phyloP scores from a whole-genome alignment of 345 rosid genomes.

The Citrus trifoliata region DNA sequence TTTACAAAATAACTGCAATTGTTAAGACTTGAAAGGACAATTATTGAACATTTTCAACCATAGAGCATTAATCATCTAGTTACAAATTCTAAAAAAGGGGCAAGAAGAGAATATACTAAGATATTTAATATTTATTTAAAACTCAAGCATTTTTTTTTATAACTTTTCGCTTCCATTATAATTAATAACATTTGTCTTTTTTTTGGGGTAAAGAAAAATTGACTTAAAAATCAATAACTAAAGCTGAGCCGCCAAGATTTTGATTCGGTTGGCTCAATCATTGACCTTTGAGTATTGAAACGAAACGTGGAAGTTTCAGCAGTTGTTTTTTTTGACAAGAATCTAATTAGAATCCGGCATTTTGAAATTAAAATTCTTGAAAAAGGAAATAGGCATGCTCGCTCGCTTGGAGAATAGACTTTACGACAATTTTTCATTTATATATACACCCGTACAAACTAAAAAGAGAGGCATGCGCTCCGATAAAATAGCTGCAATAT shows the following conservation, averaged over 20 bases:
- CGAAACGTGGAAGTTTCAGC: too few relatives aligned
- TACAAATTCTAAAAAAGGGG: background rate
- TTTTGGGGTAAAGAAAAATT: too few relatives aligned
- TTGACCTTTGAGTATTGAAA: background rate
- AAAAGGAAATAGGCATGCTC: too few relatives aligned
- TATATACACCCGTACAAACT: too few relatives aligned
- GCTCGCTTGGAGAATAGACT: too few relatives aligned
- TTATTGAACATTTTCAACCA: background rate
- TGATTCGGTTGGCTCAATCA: background rate
- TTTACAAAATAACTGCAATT: background rate
- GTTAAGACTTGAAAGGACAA: background rate
- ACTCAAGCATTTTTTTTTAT: background rate
- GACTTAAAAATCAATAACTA: background rate
- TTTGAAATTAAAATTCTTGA: too few relatives aligned
- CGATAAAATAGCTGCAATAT: background rate
- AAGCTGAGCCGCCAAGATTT: background rate
- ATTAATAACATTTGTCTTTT: too few relatives aligned
- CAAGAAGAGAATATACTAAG: background rate
- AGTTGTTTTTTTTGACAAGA: background rate
- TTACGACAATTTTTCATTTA: too few relatives aligned
- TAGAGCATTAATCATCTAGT: background rate
- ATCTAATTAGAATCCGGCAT: too few relatives aligned
- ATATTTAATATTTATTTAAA: background rate
- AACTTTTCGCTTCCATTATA: background rate
- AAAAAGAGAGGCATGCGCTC: background rate